Base-by-base conservation (phyloP, 768 basidiomycete genomes). In the Amanita rimosa region DNA sequence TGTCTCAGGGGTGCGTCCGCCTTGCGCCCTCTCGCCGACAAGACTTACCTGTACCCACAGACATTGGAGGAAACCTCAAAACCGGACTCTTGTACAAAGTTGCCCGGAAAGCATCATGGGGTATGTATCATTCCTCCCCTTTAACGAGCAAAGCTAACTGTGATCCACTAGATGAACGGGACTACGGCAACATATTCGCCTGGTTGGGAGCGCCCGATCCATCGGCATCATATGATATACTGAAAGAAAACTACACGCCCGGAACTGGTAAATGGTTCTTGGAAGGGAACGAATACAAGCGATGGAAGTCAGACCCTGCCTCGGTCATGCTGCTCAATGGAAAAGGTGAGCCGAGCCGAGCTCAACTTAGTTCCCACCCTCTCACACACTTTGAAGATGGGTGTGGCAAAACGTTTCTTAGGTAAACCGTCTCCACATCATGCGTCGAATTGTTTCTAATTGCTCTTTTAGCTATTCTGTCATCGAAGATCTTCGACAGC, bases 191-290 rank as follows among this genome's bases (percentile, higher is more conserved):
- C 13, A 26, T 37, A 6, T 29, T 37, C 22, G 21, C n/a, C 6
- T 46, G 46, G 46, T 26, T 46, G 19, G 46, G 24, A 21, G 46
- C 46, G 7, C 46, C 46, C 16, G 35, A 46, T 27, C 35, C 35
- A 36, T 22, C n/a, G 0, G 13, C 34, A 4, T 24, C 36, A 11
- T 26, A 37, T 16, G 4, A 27, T 3, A 11, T 46, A 14, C 34
- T 46, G n/a, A n/a, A 9, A 37, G 24, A 19, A n/a, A 37, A 46
- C 17, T 14, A 34, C 22, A 21, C 35, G 1, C 46, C 46, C 5
- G 22, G 34, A 26, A 46, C 46, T 16, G 36, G 46, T 14, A 14
- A 37, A 10, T 46, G 46, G 46, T 38, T 36, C 16, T 46, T 46
- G 14, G 22, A 46, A 21, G 37, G 2, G 24, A 16, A 38, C n/a